Evolutionary conservation across 108 stramenopile genomes (phyloP).

Genomic region (Cyclotella distinguenda): DNA sequence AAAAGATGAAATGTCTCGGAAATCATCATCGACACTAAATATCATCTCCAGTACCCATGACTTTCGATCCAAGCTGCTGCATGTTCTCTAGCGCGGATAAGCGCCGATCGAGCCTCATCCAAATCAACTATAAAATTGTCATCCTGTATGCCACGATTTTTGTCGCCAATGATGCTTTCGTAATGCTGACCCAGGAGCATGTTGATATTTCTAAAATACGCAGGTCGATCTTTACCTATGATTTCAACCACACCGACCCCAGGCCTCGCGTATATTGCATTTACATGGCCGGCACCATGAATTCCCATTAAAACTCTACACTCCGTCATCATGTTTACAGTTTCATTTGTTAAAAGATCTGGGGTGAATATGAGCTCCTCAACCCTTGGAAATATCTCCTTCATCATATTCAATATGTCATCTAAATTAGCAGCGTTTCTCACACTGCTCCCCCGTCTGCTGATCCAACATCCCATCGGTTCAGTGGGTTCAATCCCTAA

Average conservation of each 20-base stretch:
- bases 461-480: constrained; percentile 4
- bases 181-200: constrained; percentile 13
- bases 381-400: constrained; percentile 5
- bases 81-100: background rate
- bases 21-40: too few species aligned
- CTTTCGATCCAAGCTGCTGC: background rate
- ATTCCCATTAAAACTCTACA: constrained; percentile 9
- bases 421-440: background rate
- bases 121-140: background rate
- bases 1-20: too few species aligned
- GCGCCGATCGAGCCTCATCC: constrained; percentile 1
- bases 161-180: constrained; percentile 5
- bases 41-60: constrained; percentile 15
- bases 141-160: background rate
- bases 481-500: constrained; percentile 3
- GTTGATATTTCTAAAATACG: constrained; percentile 11
- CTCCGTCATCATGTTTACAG: background rate
- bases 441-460: background rate
- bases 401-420: constrained; percentile 1
- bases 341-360: background rate
- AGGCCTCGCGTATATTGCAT: constrained; percentile 11
- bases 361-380: background rate
- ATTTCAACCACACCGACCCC: constrained; percentile 9
- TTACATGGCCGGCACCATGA: constrained; percentile 9
- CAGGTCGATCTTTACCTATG: constrained; percentile 1